phyloP scores from a whole-genome alignment of 2,329 filamentous ascomycete species.

The Calonectria fujianensis region DNA sequence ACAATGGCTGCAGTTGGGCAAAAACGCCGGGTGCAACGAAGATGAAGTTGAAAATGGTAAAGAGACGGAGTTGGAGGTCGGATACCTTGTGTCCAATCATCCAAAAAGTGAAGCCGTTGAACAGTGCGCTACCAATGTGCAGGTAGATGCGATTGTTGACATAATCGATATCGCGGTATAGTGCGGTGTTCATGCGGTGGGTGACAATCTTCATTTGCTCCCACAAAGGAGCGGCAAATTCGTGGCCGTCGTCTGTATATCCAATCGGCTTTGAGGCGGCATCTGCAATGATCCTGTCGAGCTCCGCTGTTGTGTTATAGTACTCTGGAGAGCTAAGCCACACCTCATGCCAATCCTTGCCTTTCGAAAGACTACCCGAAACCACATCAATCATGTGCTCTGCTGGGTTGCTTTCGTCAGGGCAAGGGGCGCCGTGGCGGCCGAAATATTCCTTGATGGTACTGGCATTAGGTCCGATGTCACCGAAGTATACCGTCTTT shows the following conservation, averaged over 20 bases:
- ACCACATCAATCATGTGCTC: constrained; percentile 1
- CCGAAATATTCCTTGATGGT: neutral
- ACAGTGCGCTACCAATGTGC: neutral
- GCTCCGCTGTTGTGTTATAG: neutral
- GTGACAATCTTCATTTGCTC: neutral
- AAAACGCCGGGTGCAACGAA: neutral
- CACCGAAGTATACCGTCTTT: neutral
- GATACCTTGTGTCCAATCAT: neutral
- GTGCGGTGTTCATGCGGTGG: neutral
- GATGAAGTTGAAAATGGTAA: neutral
- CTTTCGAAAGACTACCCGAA: neutral
- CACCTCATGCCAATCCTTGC: neutral
- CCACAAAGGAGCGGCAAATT: neutral
- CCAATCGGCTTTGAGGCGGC: neutral
- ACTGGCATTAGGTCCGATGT: neutral
- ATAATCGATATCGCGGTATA: neutral
- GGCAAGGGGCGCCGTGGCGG: neutral
- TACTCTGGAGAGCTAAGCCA: neutral
- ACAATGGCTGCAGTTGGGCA: neutral
- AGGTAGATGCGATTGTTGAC: neutral
- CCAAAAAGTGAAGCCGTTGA: neutral
- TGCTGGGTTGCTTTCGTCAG: neutral
- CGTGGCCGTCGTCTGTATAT: neutral
- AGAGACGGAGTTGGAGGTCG: neutral
- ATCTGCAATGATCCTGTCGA: neutral